Base-by-base conservation (phyloP, 352 stramenopile species). In the Phytophthora uliginosa region DNA sequence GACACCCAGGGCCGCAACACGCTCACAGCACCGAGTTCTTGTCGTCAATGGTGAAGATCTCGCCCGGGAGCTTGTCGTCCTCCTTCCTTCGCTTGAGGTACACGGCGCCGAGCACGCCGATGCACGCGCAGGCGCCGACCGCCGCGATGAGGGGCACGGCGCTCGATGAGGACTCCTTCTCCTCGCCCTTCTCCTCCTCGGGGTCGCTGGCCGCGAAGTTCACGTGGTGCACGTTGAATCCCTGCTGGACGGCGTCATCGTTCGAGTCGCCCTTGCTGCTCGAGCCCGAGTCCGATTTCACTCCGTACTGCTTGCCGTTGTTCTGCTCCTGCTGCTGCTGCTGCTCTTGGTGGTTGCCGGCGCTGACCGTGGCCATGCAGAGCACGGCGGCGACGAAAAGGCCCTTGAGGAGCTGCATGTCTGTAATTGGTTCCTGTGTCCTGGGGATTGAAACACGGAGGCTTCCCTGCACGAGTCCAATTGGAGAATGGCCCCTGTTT, bases 31-130 rank as follows among this genome's bases (percentile, higher is more conserved):
- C 86, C 50, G 86, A 94, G 73, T 89, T 89, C 77, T 92, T 90
- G 74, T 94, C 86, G 45, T 81, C 74, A 65, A 94, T 83, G 36
- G 86, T 94, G 74, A 94, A 94, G 69, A 94, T 94, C 61, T 88
- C 86, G 34, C 80, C 74, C n/a, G 51, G 55, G 18, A 81, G 68
- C 60, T 92, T 69, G 28, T 82, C 77, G 66, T 91, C 85, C 36
- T 68, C 56, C 51, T 70, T 81, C 53, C 86, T 74, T 67, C 84
- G 84, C 68, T 89, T 90, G 51, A 87, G 70, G 76, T 92, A 92
- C 9, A 87, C 68, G 24, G 78, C 69, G 3, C 74, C 86, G 17
- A 91, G 45, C 7, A 84, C 70, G 17, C 69, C 86, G 17, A 94
- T 70, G 34, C 88, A 86, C 8, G 79, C 74, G 58, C 85, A 82